A percentile compares a stretch with the other conserved stretches of the same genome.
These are phyloP conservation scores for Sambucus nigra DNA, from an alignment of 129 eudicot species.

Conservation along the genomic window DNA sequence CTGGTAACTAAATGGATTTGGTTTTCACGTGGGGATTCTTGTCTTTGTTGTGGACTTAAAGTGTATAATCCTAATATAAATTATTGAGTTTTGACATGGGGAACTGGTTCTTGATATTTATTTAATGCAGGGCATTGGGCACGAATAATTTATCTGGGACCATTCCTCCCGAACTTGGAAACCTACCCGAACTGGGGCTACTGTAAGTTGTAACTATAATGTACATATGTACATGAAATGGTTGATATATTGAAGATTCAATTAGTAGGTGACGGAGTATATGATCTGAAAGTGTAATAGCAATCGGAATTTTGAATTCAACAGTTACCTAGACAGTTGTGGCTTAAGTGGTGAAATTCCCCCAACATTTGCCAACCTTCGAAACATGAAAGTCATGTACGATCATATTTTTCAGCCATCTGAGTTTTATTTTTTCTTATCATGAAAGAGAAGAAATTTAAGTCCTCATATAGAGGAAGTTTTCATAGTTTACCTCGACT, in stretches of 20 bases:
- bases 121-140: conserved; percentile 41
- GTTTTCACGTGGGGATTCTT: neutral
- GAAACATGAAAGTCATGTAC: conserved; percentile 35
- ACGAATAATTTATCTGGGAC: conserved; percentile 66
- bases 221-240: neutral
- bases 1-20: no score
- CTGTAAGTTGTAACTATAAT: conserved; percentile 32
- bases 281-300: neutral
- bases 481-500: neutral
- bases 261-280: conserved; percentile 6
- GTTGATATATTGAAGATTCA: neutral
- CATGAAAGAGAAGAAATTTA: conserved; percentile 1
- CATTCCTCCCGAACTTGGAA: conserved; percentile 65
- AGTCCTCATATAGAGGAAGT: neutral
- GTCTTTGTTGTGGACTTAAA: neutral
- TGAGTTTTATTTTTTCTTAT: neutral
- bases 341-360: conserved; percentile 68
- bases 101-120: conserved; percentile 1
- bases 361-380: conserved; percentile 43
- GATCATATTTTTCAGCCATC: conserved; percentile 9
- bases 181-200: conserved; percentile 26
- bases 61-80: neutral
- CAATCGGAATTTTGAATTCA: neutral
- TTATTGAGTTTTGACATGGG: neutral
- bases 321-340: conserved; percentile 55